Base-by-base conservation (phyloP, 495 filamentous ascomycete genomes). In the Achaetomiella virescens region DNA sequence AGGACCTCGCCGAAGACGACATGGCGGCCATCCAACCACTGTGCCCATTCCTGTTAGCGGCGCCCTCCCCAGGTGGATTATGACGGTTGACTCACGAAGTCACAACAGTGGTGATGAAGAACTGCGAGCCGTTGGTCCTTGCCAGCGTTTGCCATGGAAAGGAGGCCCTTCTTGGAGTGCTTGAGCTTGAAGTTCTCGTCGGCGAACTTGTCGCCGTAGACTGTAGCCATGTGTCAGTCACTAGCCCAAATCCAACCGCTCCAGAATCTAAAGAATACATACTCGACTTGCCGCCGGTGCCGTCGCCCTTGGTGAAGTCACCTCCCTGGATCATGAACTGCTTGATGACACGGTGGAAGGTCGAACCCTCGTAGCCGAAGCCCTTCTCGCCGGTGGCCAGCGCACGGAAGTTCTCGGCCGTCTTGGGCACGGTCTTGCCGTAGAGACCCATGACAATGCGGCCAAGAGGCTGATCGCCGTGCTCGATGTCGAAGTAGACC, bases 131-230 rank as follows among this genome's bases (percentile, higher is more conserved):
- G 68, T 99, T 99, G 78, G 93, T 97, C 89, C 75, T 89, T 87
- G 72, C 95, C 93, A 55, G 91, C 86, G 73, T 99, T 99, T 70
- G 93, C 93, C 91, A 96, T 97, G 76, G 86, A 88, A 75, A 84
- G 70, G 33, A 76, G 66, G 67, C 82, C 77, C 66, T 75, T 75
- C 72, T 79, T 81, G 68, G 75, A 70, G 77, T 83, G 81, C 83
- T 95, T 95, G 55, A 98, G 81, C 86, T 97, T 98, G 84, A 98
- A 98, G 86, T 97, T 98, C 87, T 98, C 93, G 73, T 98, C 93
- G 49, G 81, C 66, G 75, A 97, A 98, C 77, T 92, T 96, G 60
- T 85, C 81, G 63, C 93, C 93, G 72, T 97, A 98, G 77, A 98
- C 80, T 83, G 41, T 18, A 52, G 22, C 9, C 21, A 43, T 1